These are phyloP conservation scores for Liriodendron chinense DNA, from an alignment of 164 flowering plant genomes.

Conservation along the genomic window DNA sequence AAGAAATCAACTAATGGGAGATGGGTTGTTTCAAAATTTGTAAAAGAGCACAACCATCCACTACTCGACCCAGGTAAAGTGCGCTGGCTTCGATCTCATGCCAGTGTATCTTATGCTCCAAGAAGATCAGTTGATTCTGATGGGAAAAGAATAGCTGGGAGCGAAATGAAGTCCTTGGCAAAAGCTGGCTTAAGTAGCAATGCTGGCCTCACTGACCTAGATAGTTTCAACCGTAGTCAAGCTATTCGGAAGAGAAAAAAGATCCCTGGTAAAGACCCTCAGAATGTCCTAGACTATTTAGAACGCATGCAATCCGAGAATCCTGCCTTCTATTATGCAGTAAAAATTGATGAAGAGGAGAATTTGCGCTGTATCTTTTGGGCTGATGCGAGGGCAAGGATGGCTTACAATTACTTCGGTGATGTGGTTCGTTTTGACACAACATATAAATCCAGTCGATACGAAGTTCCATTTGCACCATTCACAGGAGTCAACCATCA, in stretches of 20 bases:
- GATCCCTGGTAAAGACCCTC: slow-evolving; percentile 4
- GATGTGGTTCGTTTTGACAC: slow-evolving; percentile 60
- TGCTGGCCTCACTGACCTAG: neutral
- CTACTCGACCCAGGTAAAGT: slow-evolving; percentile 8
- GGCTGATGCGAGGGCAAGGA: slow-evolving; percentile 65
- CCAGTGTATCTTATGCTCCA: slow-evolving; percentile 5
- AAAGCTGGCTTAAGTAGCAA: slow-evolving; percentile 4
- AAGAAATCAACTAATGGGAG: slow-evolving; percentile 14
- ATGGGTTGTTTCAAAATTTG: slow-evolving; percentile 20
- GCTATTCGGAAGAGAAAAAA: neutral
- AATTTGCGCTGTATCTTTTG: slow-evolving; percentile 57
- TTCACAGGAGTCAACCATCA: slow-evolving; percentile 68
- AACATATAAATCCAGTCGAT: slow-evolving; percentile 40
- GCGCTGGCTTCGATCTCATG: slow-evolving; percentile 9
- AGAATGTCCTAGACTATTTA: slow-evolving; percentile 13
- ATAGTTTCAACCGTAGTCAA: neutral
- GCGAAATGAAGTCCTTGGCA: neutral
- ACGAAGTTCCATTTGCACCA: slow-evolving; percentile 59
- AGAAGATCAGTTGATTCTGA: slow-evolving; percentile 1
- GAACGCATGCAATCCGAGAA: slow-evolving; percentile 14
- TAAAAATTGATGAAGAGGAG: slow-evolving; percentile 56
- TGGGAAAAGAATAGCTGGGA: neutral
- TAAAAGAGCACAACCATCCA: slow-evolving; percentile 17
- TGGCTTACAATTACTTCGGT: slow-evolving; percentile 59
- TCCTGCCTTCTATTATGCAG: slow-evolving; percentile 15